Base-by-base conservation (phyloP, 352 stramenopile genomes). In the Phytophthora lateralis region DNA sequence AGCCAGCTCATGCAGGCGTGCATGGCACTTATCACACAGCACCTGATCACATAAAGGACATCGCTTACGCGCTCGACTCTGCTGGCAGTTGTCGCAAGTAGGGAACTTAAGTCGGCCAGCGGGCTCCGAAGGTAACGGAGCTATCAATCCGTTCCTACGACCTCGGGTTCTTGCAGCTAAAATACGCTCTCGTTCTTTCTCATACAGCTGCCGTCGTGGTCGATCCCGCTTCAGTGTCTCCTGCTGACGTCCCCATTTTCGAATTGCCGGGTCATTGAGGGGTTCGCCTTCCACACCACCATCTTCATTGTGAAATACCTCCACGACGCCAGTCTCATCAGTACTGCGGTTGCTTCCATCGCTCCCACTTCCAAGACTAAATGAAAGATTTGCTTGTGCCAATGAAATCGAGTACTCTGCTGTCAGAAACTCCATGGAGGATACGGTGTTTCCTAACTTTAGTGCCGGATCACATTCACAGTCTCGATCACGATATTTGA, bases 21-120 rank as follows among this genome's bases (percentile, higher is more conserved):
- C 65, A 52, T 89, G 74, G 26, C 82, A 91, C 12, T 76, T 78
- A 63, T 89, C 78, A 48, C 82, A 91, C 2, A 87, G 46, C 2
- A 83, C 57, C 46, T 89, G 80, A 4, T 89, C 78, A 38, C 82
- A 91, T 15, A 65, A 48, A 12, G 73, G 60, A 30, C 82, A 91
- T 18, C 63, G 54, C 39, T 88, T 90, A 3, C 70, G 65, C 14
- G 80, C 76, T 58, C 75, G 69, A 38, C 58, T 65, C 8, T 38
- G 17, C 4, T 80, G 66, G 49, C 82, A 91, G 41, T 88, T 88
- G 12, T 82, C 66, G 47, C 82, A 91, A 3, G 41, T 45, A 20
- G 78, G 75, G 12, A 76, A 77, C 46, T 82, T 88, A 9, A 71
- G 44, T 37, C 69, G 69, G 1, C 63, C 79, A 6, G 53, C 48